Evolutionary conservation across 345 rosid genomes (phyloP), one percentile per base, ranked within the genome.

Genomic region (Brassica napus): DNA sequence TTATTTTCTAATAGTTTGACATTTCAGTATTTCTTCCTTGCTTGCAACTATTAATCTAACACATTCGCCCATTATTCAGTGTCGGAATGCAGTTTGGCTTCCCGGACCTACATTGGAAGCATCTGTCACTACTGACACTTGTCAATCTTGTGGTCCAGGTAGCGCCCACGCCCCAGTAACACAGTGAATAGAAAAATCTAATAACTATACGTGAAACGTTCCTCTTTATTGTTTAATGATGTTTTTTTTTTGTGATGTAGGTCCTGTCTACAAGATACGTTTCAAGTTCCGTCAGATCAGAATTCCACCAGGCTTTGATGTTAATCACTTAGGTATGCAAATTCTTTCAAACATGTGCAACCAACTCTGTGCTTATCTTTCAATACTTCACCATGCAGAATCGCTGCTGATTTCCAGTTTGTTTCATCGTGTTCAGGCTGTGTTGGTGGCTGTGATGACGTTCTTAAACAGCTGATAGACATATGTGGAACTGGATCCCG

Each of bases 401-500:
- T 23, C 12, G 58, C 64, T n/a, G 30, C 73, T 76, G 23, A 65
- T 52, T 39, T 42, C 9, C 4, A 18, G 23, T 16, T 49, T 52
- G 55, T 69, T 18, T 35, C 23, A 35, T 35, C 54, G 76, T 74
- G 55, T 60, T 69, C 86, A 94, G 98, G 98, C 74, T 92, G 98
- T 83, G 80, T 94, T 65, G 98, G 98, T 77, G 97, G 97, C 52
- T 94, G 98, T 68, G 98, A 94, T 78, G 91, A 86, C 37, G 90
- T 81, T 28, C 93, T 91, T 28, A 90, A 83, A 70, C 93, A 92
- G 78, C 77, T 94, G 80, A 89, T 80, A 78, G 96, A 92, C 76
- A 91, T 92, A 66, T 94, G 98, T 79, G 98, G 98, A 85, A 92
- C 98, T 28, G 98, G 98, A 71, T 84, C 94, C 61, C 98, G 98